phyloP scores from a whole-genome alignment of 2,329 filamentous ascomycete genomes.

The Massarina eburnea region DNA sequence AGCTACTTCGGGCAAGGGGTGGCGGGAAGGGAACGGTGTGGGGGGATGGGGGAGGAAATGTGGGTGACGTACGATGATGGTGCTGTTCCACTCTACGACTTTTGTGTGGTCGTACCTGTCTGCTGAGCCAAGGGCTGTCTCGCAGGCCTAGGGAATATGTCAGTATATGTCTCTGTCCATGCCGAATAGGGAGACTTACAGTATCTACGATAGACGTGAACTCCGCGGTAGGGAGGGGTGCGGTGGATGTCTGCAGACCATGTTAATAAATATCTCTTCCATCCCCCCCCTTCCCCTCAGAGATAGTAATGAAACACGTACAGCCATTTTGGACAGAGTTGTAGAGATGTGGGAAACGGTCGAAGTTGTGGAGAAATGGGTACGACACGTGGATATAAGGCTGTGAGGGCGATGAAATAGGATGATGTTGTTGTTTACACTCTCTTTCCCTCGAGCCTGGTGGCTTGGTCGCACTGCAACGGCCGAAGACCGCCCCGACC shows the following conservation, averaged over 20 bases:
- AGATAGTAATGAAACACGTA: slow-evolving; percentile 11
- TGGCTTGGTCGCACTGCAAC: no score
- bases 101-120: slow-evolving; percentile 85
- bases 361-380: slow-evolving; percentile 2
- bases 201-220: slow-evolving; percentile 33
- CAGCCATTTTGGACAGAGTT: slow-evolving; percentile 29
- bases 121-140: slow-evolving; percentile 70
- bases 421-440: slow-evolving; percentile 1
- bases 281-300: background rate
- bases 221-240: slow-evolving; percentile 35
- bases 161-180: background rate
- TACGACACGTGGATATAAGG: background rate
- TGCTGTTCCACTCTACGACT: slow-evolving; percentile 85
- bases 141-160: slow-evolving; percentile 67
- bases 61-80: slow-evolving; percentile 75
- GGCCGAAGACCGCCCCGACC: background rate
- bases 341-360: slow-evolving; percentile 14
- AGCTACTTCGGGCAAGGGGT: no score
- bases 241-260: slow-evolving; percentile 15
- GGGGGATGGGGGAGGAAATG: slow-evolving; percentile 2
- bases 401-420: background rate
- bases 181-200: slow-evolving; percentile 16
- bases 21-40: no score
- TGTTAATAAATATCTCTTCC: background rate
- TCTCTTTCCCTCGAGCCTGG: no score